These are phyloP conservation scores for Aspergillus biplanus DNA, from an alignment of 495 filamentous ascomycete species.

Conservation along the genomic window DNA sequence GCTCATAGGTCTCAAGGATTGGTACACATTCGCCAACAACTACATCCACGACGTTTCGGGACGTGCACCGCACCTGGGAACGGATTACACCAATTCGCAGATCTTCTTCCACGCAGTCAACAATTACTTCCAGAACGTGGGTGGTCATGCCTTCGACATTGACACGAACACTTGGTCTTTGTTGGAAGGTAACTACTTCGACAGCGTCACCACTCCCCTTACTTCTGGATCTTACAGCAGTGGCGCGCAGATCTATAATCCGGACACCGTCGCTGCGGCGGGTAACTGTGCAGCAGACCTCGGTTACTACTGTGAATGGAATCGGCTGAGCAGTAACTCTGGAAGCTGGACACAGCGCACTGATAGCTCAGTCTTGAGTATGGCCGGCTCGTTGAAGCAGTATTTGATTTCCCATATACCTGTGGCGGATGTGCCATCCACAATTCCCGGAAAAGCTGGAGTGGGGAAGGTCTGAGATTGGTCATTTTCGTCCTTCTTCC, in stretches of 20 bases:
- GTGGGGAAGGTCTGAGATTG: slow-evolving; percentile 18
- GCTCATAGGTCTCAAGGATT: slow-evolving; percentile 22
- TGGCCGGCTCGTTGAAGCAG: not conserved
- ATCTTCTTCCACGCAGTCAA: slow-evolving; percentile 41
- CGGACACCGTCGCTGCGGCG: slow-evolving; percentile 10
- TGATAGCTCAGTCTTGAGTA: slow-evolving; percentile 13
- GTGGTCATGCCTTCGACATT: slow-evolving; percentile 27
- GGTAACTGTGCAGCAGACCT: slow-evolving; percentile 11
- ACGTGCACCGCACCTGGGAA: slow-evolving; percentile 33
- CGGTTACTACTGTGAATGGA: slow-evolving; percentile 24
- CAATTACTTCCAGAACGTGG: slow-evolving; percentile 28
- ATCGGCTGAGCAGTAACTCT: slow-evolving; percentile 13
- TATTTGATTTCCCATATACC: slow-evolving; percentile 6
- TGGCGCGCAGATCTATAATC: slow-evolving; percentile 18
- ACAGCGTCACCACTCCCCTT: slow-evolving; percentile 20
- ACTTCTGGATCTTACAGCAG: slow-evolving; percentile 10
- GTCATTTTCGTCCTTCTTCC: not conserved
- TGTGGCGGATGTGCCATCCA: slow-evolving; percentile 17
- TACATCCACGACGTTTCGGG: slow-evolving; percentile 50
- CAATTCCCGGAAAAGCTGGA: slow-evolving; percentile 19
- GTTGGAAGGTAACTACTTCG: slow-evolving; percentile 28
- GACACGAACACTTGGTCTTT: slow-evolving; percentile 20
- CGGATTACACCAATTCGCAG: slow-evolving; percentile 44
- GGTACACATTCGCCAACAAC: slow-evolving; percentile 25
- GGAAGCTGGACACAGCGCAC: slow-evolving; percentile 18